Evolutionary conservation across 2,329 filamentous ascomycete species (phyloP), one percentile per base, ranked within the genome.

Genomic region (Fusarium proliferatum): DNA sequence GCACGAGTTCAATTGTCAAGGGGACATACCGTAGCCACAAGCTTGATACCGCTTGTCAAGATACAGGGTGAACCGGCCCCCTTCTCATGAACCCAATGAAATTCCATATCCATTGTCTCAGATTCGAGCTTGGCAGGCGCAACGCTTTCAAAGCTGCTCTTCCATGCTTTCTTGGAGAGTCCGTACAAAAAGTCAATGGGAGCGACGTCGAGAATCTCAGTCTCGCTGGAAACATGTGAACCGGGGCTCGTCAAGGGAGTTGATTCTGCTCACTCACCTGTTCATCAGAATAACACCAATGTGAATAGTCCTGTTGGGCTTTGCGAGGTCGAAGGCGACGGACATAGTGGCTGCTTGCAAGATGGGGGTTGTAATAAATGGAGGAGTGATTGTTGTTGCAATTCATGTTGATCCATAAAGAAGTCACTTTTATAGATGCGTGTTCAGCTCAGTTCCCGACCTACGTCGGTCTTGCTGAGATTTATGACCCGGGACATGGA

Each of bases 41-140:
- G 43, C n/a, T 55, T 73, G 23, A 81, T 77, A 33, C 73, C 76
- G 42, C 73, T 75, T 15, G 76, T 81, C 36, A 82, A 46, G 3
- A 55, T 64, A 19, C 65, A 72, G 4, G 63, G 66, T 6, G 38
- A 28, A 17, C 19, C 33, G 23, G 63, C 17, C 0, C 76, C 76
- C 1, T 41, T 65, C 57, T 82, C 79, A 6, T 79, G 79, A 19
- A 83, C 77, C 82, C 82, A 83, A 45, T 82, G 81, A 13, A 82
- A 77, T 33, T 79, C 59, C 23, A 82, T 59, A 11, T 80, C 78
- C 7, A 82, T 19, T 2, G 69, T 73, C 23, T 82, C 63, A 2
- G 65, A 38, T 39, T 71, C 69, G 21, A 79, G 23, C 2, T 70
- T 38, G 0, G 64, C 26, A 0, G 77, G 56, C 11, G 78, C 2